A percentile compares a stretch with the other conserved stretches of the same genome.
Evolutionary conservation across 352 stramenopile species (phyloP).

Genomic region (Phytophthora litchii): DNA sequence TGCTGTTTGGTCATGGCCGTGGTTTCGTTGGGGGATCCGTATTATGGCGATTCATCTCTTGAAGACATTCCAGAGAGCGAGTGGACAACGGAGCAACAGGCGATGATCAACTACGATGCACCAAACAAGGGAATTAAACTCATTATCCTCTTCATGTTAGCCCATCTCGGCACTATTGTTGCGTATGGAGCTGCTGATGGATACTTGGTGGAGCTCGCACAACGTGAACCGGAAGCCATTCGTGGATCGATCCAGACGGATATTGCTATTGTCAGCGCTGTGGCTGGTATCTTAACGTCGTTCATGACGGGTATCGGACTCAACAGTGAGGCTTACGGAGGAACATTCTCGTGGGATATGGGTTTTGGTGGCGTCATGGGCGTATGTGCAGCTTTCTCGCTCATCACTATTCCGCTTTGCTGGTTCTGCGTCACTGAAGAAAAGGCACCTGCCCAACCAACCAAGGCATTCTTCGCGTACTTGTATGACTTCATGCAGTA

Average conservation of each 20-base stretch:
- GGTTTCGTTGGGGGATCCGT: constrained; percentile 43
- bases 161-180: constrained; percentile 46
- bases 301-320: constrained; percentile 52
- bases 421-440: constrained; percentile 47
- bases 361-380: constrained; percentile 46
- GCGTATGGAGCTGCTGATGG: constrained; percentile 44
- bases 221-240: constrained; percentile 42
- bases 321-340: constrained; percentile 47
- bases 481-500: constrained; percentile 47
- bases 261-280: constrained; percentile 27
- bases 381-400: constrained; percentile 30
- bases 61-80: constrained; percentile 22
- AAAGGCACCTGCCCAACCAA: constrained; percentile 18
- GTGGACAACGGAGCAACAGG: constrained; percentile 34
- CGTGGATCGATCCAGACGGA: constrained; percentile 46
- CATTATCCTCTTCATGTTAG: constrained; percentile 52
- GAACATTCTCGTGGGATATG: constrained; percentile 47
- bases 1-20: constrained; percentile 45
- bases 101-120: constrained; percentile 36
- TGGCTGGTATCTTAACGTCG: constrained; percentile 33
- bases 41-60: constrained; percentile 40
- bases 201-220: constrained; percentile 49
- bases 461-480: constrained; percentile 15
- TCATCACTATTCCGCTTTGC: constrained; percentile 35
- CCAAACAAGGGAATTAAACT: constrained; percentile 37